phyloP scores from a whole-genome alignment of 352 stramenopile genomes.

The Peronosclerospora sorghi region DNA sequence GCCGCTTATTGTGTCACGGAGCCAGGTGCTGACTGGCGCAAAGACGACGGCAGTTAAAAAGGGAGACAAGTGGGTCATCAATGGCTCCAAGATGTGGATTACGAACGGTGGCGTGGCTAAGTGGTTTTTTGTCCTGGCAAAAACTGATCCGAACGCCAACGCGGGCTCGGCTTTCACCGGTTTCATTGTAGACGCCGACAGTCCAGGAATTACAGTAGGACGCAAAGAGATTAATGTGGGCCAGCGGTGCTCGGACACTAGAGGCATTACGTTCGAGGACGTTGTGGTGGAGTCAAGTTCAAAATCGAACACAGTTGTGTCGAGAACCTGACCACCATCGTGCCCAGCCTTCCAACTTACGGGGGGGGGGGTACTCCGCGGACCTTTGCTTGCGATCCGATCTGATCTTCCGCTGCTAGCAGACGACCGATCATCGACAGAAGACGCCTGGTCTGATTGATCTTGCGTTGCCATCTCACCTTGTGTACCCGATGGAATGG shows the following conservation, averaged over 20 bases:
- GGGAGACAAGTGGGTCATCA: constrained; percentile 89
- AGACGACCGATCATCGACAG: too few species aligned
- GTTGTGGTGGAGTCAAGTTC: too few species aligned
- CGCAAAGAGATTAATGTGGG: constrained; percentile 89
- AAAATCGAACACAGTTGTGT: too few species aligned
- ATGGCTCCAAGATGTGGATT: constrained; percentile 92
- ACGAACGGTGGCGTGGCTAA: constrained; percentile 87
- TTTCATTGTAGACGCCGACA: constrained; percentile 84
- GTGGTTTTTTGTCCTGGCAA: constrained; percentile 87
- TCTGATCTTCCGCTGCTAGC: too few species aligned
- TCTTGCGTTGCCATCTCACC: too few species aligned
- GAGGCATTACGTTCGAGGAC: constrained; percentile 86
- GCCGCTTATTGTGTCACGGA: constrained; percentile 87
- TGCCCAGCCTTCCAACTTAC: too few species aligned
- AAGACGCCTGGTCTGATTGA: too few species aligned
- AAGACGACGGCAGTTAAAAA: constrained; percentile 89
- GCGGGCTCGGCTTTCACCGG: constrained; percentile 80
- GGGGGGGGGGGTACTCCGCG: too few species aligned
- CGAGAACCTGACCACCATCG: too few species aligned
- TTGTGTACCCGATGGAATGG: too few species aligned
- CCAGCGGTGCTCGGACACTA: constrained; percentile 85
- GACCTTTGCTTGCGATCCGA: too few species aligned
- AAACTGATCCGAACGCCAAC: constrained; percentile 69
- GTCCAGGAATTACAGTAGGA: constrained; percentile 77
- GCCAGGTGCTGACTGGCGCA: constrained; percentile 73